Base-by-base conservation (phyloP, 2,329 filamentous ascomycete species). In the Aspergillus sp. region DNA sequence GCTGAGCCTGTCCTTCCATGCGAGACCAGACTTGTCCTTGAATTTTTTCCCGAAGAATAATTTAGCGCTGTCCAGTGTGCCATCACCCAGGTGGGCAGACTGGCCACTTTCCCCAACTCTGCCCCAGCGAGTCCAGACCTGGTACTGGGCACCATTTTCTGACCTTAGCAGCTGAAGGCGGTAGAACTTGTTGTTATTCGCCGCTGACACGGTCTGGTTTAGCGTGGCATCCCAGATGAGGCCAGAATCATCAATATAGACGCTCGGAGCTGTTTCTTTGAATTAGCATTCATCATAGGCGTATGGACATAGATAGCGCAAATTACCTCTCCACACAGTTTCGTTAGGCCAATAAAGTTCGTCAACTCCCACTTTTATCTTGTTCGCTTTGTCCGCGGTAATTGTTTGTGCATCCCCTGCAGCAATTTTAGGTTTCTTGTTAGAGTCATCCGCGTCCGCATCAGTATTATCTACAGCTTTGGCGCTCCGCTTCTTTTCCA, bases 151-250 rank as follows among this genome's bases (percentile, higher is more conserved):
- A 63, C 54, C 56, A 9, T 55, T 52, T 3, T 53, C 51, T 5
- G 55, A 50, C 15, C 52, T 42, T n/a, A 86, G 67, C 60, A 90
- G 78, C 78, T 93, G 89, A 26, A 92, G 71, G 26, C 85, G 84
- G 68, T 93, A 93, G 71, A 93, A 93, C 64, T 95, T 95, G 73
- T 95, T 93, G 73, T 89, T 89, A 68, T 93, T 95, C 47, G 81
- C 74, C 0, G 78, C 76, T 0, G 89, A 78, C 63, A 91, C 89
- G 11, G 90, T 89, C 70, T 93, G 89, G 64, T 93, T 95, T 45
- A 96, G 78, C 0, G 89, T 86, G 0, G 89, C 90, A 68, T 96
- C 91, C 71, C 85, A 93, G 48, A 93, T 90, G 55, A 88, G 75
- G 18, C 85, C 85, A 39, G 82, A 73, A 1, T 82, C 74, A 59